Conservation (phyloP, 164 flowering plant species). For the Annona squamosa region DNA sequence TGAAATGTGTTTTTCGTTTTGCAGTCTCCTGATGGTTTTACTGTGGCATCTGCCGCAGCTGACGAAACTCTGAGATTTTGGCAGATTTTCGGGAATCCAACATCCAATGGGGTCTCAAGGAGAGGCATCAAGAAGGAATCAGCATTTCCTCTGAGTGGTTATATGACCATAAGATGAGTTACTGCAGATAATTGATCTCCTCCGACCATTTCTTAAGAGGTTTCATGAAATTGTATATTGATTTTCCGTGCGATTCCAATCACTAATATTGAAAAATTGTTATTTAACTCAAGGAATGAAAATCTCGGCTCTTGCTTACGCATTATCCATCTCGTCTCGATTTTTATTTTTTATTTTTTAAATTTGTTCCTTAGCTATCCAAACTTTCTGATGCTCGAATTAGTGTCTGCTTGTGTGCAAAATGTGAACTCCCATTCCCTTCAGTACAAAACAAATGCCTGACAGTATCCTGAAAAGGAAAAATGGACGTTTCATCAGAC, state of each 20-base stretch:
- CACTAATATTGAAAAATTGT: neutral
- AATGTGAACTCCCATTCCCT: too few relatives aligned
- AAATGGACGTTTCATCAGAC: too few relatives aligned
- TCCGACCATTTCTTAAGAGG: neutral
- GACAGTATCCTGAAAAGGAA: too few relatives aligned
- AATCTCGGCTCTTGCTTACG: neutral
- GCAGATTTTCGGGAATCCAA: constrained; percentile 6
- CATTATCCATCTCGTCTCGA: neutral
- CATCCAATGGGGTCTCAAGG: neutral
- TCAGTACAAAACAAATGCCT: too few relatives aligned
- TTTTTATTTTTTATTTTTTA: too few relatives aligned
- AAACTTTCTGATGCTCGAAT: too few relatives aligned
- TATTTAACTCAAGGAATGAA: neutral
- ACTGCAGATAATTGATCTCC: neutral
- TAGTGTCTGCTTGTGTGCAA: too few relatives aligned
- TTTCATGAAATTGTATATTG: neutral
- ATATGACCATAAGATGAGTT: neutral
- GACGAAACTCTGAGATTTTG: constrained; percentile 8
- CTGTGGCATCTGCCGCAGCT: constrained; percentile 7
- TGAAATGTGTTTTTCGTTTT: neutral
- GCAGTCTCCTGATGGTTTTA: constrained; percentile 9
- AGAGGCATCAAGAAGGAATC: constrained; percentile 1
- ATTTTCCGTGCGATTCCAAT: neutral
- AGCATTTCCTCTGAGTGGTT: constrained; percentile 1
- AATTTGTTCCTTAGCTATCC: neutral